Evolutionary conservation across 2,329 filamentous ascomycete species (phyloP).

Genomic region (Lojkania enalia): DNA sequence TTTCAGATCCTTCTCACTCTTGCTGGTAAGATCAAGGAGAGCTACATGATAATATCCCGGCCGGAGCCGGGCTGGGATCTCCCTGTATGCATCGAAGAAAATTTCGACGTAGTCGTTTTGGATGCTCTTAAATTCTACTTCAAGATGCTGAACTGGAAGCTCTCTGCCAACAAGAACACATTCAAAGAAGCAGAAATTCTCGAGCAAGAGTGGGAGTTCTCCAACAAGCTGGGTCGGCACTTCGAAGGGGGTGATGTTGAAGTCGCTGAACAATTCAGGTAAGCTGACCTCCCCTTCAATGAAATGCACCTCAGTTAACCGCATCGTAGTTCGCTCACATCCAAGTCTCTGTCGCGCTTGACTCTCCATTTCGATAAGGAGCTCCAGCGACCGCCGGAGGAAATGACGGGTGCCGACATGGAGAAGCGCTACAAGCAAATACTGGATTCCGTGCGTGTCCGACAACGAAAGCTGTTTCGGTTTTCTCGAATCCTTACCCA

Average conservation of each 20-base stretch:
- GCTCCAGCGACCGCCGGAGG: conserved; percentile 79
- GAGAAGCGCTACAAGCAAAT: conserved; percentile 96
- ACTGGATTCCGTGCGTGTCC: conserved; percentile 91
- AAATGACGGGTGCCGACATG: conserved; percentile 79
- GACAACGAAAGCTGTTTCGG: conserved; percentile 93
- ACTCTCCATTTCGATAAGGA: conserved; percentile 92
- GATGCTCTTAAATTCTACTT: conserved; percentile 98
- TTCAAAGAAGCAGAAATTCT: conserved; percentile 98
- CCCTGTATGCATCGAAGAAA: conserved; percentile 94
- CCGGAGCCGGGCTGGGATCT: conserved; percentile 93
- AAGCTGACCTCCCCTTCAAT: conserved; percentile 11
- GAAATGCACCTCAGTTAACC: conserved; percentile 28
- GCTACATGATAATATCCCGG: conserved; percentile 80
- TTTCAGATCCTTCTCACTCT: conserved; percentile 92
- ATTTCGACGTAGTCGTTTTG: conserved; percentile 87
- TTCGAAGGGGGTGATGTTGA: conserved; percentile 94
- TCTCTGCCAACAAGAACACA: conserved; percentile 96
- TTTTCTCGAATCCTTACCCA: conserved; percentile 90
- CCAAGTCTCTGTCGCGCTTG: conserved; percentile 85
- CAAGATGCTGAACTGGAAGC: conserved; percentile 97
- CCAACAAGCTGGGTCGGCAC: conserved; percentile 87
- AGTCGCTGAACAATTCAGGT: conserved; percentile 94
- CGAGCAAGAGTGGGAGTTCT: conserved; percentile 98
- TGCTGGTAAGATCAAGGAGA: conserved; percentile 88
- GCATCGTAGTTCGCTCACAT: conserved; percentile 70